phyloP scores from a whole-genome alignment of 148 eudicot species.

The Vaccinium myrtillus region DNA sequence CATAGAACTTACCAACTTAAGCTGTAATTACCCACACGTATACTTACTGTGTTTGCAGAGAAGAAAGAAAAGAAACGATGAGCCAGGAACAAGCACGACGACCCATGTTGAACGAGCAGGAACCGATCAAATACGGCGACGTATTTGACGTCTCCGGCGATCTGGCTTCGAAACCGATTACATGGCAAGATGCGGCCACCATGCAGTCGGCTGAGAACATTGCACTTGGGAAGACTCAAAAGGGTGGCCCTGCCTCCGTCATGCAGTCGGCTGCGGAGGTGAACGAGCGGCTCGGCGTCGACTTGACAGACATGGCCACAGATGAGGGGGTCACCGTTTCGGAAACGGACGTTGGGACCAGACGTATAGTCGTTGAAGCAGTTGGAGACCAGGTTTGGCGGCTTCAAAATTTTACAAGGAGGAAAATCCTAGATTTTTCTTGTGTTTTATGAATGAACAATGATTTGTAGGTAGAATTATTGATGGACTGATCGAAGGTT shows the following conservation, averaged over 20 bases:
- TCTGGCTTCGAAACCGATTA: constrained; percentile 40
- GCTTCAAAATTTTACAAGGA: background rate
- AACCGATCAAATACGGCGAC: constrained; percentile 56
- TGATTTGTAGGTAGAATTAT: no score
- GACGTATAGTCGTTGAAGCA: background rate
- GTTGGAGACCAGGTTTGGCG: background rate
- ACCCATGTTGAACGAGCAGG: background rate
- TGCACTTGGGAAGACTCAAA: constrained; percentile 38
- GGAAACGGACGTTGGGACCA: background rate
- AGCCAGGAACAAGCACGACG: constrained; percentile 40
- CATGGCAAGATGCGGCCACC: constrained; percentile 55
- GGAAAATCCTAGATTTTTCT: no score
- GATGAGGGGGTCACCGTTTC: constrained; percentile 26
- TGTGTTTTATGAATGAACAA: no score
- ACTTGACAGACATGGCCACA: constrained; percentile 23
- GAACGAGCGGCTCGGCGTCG: constrained; percentile 42
- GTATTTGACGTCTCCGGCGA: constrained; percentile 47
- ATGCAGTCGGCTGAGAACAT: constrained; percentile 60
- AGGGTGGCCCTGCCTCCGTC: constrained; percentile 56
- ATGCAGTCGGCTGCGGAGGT: constrained; percentile 59
- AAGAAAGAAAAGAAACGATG: constrained; percentile 14
- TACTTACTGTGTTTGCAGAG: background rate
- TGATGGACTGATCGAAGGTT: background rate
- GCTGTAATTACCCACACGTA: no score
- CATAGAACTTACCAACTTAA: background rate